These are phyloP conservation scores for Amaranthus cruentus DNA, from an alignment of 148 eudicot genomes.

Conservation along the genomic window DNA sequence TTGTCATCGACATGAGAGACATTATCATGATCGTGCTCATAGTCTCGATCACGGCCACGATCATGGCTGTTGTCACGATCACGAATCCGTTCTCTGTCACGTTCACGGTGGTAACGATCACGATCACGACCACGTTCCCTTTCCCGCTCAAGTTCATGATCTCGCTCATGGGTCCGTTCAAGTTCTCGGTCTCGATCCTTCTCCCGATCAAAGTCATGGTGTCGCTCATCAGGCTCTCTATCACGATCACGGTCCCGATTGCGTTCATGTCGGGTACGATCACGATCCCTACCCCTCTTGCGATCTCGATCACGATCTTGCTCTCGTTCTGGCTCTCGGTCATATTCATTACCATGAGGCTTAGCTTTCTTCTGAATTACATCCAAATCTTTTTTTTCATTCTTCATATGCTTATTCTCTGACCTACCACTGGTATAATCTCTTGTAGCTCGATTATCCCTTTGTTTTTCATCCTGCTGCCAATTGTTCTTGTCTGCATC, in stretches of 20 bases:
- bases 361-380: constrained; percentile 46
- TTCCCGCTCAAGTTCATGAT: constrained; percentile 27
- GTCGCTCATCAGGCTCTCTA: no score
- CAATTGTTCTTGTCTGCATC: constrained; percentile 45
- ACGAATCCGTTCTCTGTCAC: constrained; percentile 25
- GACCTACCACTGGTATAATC: constrained; percentile 48
- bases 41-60: constrained; percentile 22
- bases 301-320: constrained; percentile 37
- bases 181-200: constrained; percentile 44
- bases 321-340: constrained; percentile 28
- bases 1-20: constrained; percentile 50
- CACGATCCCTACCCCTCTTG: constrained; percentile 18
- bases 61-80: constrained; percentile 27
- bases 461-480: constrained; percentile 48
- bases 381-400: constrained; percentile 51
- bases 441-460: constrained; percentile 48
- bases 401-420: constrained; percentile 55
- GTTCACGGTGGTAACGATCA: constrained; percentile 38
- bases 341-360: constrained; percentile 27
- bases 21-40: constrained; percentile 31
- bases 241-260: constrained; percentile 13
- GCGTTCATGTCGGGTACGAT: constrained; percentile 29
- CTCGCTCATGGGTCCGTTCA: constrained; percentile 16
- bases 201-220: constrained; percentile 17
- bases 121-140: constrained; percentile 25